Evolutionary conservation across 768 basidiomycete species (phyloP).

Genomic region (Xerocomus brunneocitrinus): DNA sequence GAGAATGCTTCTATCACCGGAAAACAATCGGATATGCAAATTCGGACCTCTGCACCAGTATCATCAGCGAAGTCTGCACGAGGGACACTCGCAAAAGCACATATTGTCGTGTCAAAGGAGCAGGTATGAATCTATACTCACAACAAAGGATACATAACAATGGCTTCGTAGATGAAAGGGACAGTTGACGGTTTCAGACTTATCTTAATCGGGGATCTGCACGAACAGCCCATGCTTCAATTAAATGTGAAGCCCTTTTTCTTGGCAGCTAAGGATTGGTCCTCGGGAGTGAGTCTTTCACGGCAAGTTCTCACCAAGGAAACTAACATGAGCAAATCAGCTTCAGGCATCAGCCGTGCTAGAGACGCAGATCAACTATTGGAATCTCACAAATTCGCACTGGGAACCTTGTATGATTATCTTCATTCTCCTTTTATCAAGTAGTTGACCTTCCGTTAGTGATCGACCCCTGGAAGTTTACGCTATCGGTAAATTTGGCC

Average conservation of each 20-base stretch:
- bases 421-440: background rate
- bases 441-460: constrained; percentile 41
- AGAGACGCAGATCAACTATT: constrained; percentile 84
- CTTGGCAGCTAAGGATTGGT: constrained; percentile 88
- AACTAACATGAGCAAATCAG: constrained; percentile 37
- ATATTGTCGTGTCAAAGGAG: constrained; percentile 69
- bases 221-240: constrained; percentile 93
- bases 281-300: constrained; percentile 61
- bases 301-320: background rate
- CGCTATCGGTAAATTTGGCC: constrained; percentile 48
- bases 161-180: constrained; percentile 60
- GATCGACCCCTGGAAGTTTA: constrained; percentile 95
- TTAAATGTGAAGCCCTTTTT: constrained; percentile 82
- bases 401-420: constrained; percentile 82
- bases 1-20: constrained; percentile 9
- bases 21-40: constrained; percentile 8
- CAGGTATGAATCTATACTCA: constrained; percentile 46
- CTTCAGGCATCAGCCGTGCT: constrained; percentile 80
- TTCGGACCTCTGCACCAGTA: background rate
- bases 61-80: constrained; percentile 4
- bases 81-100: constrained; percentile 33
- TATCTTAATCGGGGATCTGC: constrained; percentile 89
- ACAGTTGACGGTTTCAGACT: constrained; percentile 90
- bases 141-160: constrained; percentile 1
- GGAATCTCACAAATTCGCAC: constrained; percentile 95